Evolutionary conservation across 768 basidiomycete species (phyloP), one percentile per base, ranked within the genome.

Genomic region (Russula foetens): DNA sequence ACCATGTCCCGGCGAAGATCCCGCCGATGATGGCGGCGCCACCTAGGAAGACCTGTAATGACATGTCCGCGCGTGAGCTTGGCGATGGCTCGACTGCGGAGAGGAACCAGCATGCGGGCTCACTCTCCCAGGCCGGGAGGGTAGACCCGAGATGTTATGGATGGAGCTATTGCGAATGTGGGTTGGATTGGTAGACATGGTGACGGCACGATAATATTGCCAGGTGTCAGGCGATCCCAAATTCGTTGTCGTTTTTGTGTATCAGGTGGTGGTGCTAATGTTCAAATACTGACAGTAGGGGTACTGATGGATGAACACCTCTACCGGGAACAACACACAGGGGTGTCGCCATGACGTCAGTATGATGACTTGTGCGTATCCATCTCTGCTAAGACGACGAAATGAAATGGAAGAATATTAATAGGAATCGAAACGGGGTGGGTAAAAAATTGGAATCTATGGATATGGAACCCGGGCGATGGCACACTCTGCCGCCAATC

Each of bases 21-120:
- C 41, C 43, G 35, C 54, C 53, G 31, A 63, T 49, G 53, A 63
- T 43, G 35, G 61, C 39, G 2, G 44, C 54, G 21, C 55, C 50
- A 8, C 63, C 55, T n/a, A 62, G 23, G 50, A 64, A 26, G 11
- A 48, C 38, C 63, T 63, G 46, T 33, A 14, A 7, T 3, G 9
- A 14, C 43, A 28, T 14, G 7, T 1, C n/a, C 17, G 11, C 17
- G 33, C 33, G n/a, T 46, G 52, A 49, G 52, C 38, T 26, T 35
- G 23, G 23, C 5, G 6, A 9, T 17, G 39, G 14, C 19, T 39
- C 47, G 38, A 41, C 31, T 11, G 14, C 35, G 12, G 26, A 5
- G 31, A 11, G 24, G 21, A 9, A 31, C 7, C 26, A 8, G 4
- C n/a, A 43, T 0, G 31, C 2, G 33, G 35, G 15, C 54, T 44